Conservation (phyloP, 2,329 filamentous ascomycete genomes). For the Gnomoniopsis smithogilvyi region DNA sequence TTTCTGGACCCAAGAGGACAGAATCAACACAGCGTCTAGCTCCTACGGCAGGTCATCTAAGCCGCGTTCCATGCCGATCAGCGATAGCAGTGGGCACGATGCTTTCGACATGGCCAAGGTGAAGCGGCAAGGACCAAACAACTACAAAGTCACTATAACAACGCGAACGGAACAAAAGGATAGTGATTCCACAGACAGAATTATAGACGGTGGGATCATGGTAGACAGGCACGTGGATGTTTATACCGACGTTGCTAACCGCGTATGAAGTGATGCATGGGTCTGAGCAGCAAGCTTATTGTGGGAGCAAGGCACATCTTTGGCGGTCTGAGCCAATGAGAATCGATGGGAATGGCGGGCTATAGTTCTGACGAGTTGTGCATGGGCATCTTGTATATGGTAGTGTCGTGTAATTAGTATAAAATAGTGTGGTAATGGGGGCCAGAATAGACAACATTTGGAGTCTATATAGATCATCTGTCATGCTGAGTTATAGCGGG, state of each 20-base stretch:
- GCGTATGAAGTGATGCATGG: too few relatives aligned
- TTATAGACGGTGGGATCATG: background rate
- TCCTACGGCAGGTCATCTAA: background rate
- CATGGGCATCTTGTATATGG: too few relatives aligned
- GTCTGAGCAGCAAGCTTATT: too few relatives aligned
- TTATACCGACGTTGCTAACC: background rate
- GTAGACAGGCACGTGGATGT: background rate
- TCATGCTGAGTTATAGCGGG: too few relatives aligned
- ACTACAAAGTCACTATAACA: slow-evolving; percentile 8
- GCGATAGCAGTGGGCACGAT: slow-evolving; percentile 3
- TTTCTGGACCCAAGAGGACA: slow-evolving; percentile 8
- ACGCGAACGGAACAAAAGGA: slow-evolving; percentile 1
- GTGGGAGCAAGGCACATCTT: too few relatives aligned
- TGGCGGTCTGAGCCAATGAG: too few relatives aligned
- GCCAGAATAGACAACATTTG: too few relatives aligned
- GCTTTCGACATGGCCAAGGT: slow-evolving; percentile 9
- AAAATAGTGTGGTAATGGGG: too few relatives aligned
- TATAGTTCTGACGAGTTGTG: too few relatives aligned
- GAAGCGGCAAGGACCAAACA: background rate
- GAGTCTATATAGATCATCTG: too few relatives aligned
- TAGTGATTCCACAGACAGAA: background rate
- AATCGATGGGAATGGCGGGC: too few relatives aligned
- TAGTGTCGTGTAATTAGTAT: too few relatives aligned
- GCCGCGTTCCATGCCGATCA: background rate
- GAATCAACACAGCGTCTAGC: background rate